phyloP scores from a whole-genome alignment of 768 basidiomycete species.

The Amanita pallidorosea region DNA sequence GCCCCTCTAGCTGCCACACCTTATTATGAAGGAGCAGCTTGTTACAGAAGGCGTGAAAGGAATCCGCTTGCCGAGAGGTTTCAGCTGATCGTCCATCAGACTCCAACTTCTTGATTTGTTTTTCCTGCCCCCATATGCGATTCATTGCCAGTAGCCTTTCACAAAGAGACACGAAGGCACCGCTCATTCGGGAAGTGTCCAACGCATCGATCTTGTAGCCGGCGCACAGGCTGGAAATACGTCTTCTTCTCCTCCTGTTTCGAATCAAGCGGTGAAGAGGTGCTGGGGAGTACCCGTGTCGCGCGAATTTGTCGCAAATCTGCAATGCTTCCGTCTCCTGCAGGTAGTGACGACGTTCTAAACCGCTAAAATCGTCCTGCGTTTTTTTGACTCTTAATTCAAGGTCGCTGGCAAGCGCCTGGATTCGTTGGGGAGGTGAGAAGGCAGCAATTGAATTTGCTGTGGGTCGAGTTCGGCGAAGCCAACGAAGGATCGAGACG shows the following conservation, averaged over 20 bases:
- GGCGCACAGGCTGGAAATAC: not conserved
- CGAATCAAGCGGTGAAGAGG: not conserved
- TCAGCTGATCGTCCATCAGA: conserved; percentile 14
- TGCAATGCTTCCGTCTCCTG: not conserved
- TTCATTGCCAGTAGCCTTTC: conserved; percentile 28
- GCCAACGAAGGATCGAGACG: conserved; percentile 12
- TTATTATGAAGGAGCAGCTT: conserved; percentile 26
- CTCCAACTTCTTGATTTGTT: conserved; percentile 24
- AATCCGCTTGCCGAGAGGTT: conserved; percentile 13
- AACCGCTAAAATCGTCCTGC: conserved; percentile 1
- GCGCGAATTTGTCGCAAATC: conserved; percentile 1
- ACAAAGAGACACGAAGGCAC: conserved; percentile 26
- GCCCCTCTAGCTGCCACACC: conserved; percentile 29
- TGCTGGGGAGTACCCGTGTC: not conserved
- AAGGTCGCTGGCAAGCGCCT: not conserved
- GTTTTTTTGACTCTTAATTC: not conserved
- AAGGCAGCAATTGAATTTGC: not conserved
- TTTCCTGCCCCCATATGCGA: conserved; percentile 28
- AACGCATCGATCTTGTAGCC: conserved; percentile 2
- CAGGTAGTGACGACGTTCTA: not conserved
- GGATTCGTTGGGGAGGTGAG: not conserved
- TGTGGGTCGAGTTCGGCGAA: not conserved
- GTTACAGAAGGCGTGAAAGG: conserved; percentile 30
- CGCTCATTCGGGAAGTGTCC: conserved; percentile 2
- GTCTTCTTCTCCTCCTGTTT: not conserved